Evolutionary conservation across 2,329 filamentous ascomycete species (phyloP).

Genomic region (Trichoderma endophyticum): DNA sequence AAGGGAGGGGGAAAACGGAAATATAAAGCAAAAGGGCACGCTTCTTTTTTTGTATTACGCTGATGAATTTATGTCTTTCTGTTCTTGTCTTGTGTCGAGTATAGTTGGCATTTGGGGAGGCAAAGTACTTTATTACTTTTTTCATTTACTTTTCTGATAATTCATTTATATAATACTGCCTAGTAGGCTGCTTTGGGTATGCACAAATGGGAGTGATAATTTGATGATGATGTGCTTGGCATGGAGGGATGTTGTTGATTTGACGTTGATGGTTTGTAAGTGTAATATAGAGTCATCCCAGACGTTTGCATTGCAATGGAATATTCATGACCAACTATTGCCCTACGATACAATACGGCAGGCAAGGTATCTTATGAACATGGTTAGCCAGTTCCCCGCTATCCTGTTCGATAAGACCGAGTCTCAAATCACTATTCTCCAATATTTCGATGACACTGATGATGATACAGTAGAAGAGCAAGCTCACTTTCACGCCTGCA

Average conservation of each 20-base stretch:
- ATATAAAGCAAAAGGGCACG: background rate
- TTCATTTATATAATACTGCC: background rate
- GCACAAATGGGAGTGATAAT: background rate
- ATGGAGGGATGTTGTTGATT: background rate
- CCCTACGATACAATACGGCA: background rate
- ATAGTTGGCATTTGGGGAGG: background rate
- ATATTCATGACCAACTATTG: background rate
- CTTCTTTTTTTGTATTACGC: constrained; percentile 3
- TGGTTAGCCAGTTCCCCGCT: background rate
- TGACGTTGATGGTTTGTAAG: background rate
- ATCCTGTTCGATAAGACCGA: background rate
- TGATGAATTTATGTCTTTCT: constrained; percentile 13
- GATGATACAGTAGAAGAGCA: background rate
- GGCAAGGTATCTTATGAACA: background rate
- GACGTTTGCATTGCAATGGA: background rate
- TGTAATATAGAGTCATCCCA: background rate
- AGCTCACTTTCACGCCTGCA: background rate
- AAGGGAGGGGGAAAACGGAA: background rate
- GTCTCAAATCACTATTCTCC: background rate
- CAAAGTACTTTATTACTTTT: background rate
- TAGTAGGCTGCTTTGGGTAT: background rate
- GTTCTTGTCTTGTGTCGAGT: background rate
- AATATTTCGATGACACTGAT: background rate
- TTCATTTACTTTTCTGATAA: background rate
- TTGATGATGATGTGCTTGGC: background rate